A percentile compares a stretch with the other conserved stretches of the same genome.
Evolutionary conservation across 805 yeast genomes (phyloP).

Genomic region (Metschnikowia arizonensis): DNA sequence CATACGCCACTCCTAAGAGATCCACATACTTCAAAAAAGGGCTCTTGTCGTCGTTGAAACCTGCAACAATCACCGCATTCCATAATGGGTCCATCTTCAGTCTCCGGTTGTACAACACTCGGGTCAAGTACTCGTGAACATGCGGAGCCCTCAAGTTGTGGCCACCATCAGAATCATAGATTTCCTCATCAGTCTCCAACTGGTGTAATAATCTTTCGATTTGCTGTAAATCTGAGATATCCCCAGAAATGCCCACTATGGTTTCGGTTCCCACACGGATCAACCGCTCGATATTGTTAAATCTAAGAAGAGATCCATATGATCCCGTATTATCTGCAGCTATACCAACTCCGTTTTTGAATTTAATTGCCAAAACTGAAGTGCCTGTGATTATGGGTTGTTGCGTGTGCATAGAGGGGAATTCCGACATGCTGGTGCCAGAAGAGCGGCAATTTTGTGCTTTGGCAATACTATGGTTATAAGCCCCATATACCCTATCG

Average conservation of each 20-base stretch:
- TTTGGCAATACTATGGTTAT: slow-evolving; percentile 69
- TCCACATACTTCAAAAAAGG: slow-evolving; percentile 86
- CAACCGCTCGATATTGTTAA: slow-evolving; percentile 80
- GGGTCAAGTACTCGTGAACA: slow-evolving; percentile 81
- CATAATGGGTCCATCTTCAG: slow-evolving; percentile 93
- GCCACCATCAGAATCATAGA: slow-evolving; percentile 68
- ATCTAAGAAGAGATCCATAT: slow-evolving; percentile 88
- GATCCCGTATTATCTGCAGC: slow-evolving; percentile 95
- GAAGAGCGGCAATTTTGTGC: slow-evolving; percentile 30
- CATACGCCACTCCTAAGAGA: slow-evolving; percentile 84
- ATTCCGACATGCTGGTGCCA: slow-evolving; percentile 20
- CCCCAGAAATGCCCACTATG: slow-evolving; percentile 92
- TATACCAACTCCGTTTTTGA: slow-evolving; percentile 81
- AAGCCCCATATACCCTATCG: slow-evolving; percentile 74
- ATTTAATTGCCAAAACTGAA: slow-evolving; percentile 88
- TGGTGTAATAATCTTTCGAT: slow-evolving; percentile 71
- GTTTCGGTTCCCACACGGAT: slow-evolving; percentile 80
- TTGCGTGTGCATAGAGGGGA: slow-evolving; percentile 83
- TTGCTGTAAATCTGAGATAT: slow-evolving; percentile 88
- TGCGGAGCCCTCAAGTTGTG: slow-evolving; percentile 72
- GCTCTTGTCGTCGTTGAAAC: slow-evolving; percentile 59
- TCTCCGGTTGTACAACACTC: slow-evolving; percentile 82
- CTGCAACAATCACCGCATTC: slow-evolving; percentile 92
- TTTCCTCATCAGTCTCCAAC: slow-evolving; percentile 65
- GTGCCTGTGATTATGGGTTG: slow-evolving; percentile 96